Conservation (phyloP, 2,329 filamentous ascomycete species). For the Fusarium sp. region DNA sequence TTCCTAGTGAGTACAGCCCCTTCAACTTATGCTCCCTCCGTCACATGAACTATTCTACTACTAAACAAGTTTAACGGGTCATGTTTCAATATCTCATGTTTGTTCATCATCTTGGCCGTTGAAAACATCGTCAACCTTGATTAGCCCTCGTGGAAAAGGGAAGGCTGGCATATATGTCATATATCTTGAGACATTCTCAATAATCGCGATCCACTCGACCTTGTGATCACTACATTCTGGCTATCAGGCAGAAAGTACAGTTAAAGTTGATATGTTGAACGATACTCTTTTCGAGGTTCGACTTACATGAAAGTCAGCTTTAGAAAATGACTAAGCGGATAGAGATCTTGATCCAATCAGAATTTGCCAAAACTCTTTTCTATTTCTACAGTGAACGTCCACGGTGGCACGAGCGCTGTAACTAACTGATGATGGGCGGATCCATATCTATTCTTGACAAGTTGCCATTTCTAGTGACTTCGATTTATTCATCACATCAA, state of each 20-base stretch:
- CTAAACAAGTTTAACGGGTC: neutral
- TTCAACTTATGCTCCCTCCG: constrained; percentile 27
- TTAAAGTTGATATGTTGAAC: neutral
- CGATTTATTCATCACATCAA: constrained; percentile 28
- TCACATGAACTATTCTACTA: constrained; percentile 10
- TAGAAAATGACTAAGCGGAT: constrained; percentile 33
- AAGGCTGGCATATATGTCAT: constrained; percentile 10
- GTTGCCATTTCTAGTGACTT: constrained; percentile 46
- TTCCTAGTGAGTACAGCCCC: constrained; percentile 33
- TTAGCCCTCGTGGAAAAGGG: constrained; percentile 10
- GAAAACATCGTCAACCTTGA: constrained; percentile 16
- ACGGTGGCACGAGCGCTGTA: constrained; percentile 9
- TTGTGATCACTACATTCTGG: neutral
- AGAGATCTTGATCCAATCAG: constrained; percentile 27
- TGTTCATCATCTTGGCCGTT: constrained; percentile 5
- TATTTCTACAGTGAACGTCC: constrained; percentile 10
- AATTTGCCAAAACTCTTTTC: constrained; percentile 35
- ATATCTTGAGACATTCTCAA: constrained; percentile 30
- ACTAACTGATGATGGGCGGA: neutral
- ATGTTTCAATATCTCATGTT: constrained; percentile 19
- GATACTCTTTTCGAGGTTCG: neutral
- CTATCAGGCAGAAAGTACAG: neutral
- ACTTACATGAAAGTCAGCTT: constrained; percentile 18
- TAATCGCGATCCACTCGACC: constrained; percentile 4
- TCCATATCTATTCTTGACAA: constrained; percentile 39